Base-by-base conservation (phyloP, 257 asterid species). In the Solanum chaucha region DNA sequence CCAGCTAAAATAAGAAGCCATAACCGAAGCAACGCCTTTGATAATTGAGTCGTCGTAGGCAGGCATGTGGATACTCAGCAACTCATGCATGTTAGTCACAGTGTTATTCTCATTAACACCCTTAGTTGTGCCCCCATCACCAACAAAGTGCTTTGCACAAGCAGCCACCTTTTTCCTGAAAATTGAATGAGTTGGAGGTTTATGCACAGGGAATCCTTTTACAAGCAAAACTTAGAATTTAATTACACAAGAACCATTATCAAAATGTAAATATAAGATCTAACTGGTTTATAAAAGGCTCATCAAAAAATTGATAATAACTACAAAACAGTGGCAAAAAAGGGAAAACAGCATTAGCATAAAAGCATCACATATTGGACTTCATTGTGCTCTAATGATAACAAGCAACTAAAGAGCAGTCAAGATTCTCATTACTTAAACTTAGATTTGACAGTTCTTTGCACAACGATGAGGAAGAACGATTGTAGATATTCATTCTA, bases 1-100 rank as follows among this genome's bases (percentile, higher is more conserved):
- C 99, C 98, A 95, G 89, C 99, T 96, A 87, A 98, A 95, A 91
- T 94, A 96, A 32, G 98, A 95, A 83, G 95, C 94, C 99, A 96
- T 93, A 86, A 95, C 90, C 1, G 98, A 92, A 1, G 98, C 87
- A 73, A 94, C 95, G 35, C 99, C 99, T 90, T 96, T 95, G 61
- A 91, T 92, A 70, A 95, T 91, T 10, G 98, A 91, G 87, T 94
- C 96, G 82, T 88, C 90, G 83, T 95, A 96, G 82, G 98, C 96
- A 13, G 98, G 98, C 99, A 95, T 96, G 94, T 96, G 98, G 90
- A 96, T 91, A 89, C 94, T 89, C 77, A 95, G 95, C 89, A 96
- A 93, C 68, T 95, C 94, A 86, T 95, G 97, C 93, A 89, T 91
- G 90, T 89, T 91, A 10, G 89, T 91, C 77, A 93, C 17, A 19